Evolutionary conservation across 495 filamentous ascomycete genomes (phyloP).

Genomic region (Copromyces sp.): DNA sequence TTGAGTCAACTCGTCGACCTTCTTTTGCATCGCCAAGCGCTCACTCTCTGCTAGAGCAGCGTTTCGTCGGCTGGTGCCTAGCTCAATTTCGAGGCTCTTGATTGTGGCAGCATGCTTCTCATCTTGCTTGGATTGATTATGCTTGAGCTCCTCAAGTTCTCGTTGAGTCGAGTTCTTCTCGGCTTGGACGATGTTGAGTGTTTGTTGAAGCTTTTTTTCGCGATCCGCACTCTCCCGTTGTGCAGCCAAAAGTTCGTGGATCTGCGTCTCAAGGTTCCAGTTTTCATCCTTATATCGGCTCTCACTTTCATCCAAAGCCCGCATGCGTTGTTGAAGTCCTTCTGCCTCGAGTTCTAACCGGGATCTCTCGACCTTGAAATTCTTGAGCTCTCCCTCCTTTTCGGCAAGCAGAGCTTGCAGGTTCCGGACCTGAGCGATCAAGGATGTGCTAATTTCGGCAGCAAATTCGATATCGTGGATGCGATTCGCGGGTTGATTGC

Average conservation of each 20-base stretch:
- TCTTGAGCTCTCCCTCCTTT: slow-evolving; percentile 75
- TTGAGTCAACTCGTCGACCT: slow-evolving; percentile 71
- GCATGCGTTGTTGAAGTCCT: slow-evolving; percentile 65
- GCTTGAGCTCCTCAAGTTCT: slow-evolving; percentile 81
- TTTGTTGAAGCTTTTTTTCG: slow-evolving; percentile 68
- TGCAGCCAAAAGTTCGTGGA: slow-evolving; percentile 65
- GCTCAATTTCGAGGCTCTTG: slow-evolving; percentile 81
- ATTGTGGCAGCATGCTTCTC: slow-evolving; percentile 67
- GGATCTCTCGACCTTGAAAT: slow-evolving; percentile 60
- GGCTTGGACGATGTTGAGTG: slow-evolving; percentile 51
- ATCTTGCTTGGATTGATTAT: slow-evolving; percentile 59
- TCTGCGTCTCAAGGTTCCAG: slow-evolving; percentile 85
- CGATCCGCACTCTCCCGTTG: slow-evolving; percentile 63
- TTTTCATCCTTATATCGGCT: slow-evolving; percentile 95
- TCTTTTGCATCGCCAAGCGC: slow-evolving; percentile 59
- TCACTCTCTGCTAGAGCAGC: slow-evolving; percentile 67
- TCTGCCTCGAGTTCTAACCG: slow-evolving; percentile 74
- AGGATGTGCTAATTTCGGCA: slow-evolving; percentile 83
- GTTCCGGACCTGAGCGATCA: slow-evolving; percentile 81
- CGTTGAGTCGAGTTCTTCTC: slow-evolving; percentile 71
- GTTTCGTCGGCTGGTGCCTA: slow-evolving; percentile 66
- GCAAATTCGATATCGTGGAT: slow-evolving; percentile 94
- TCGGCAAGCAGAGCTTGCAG: slow-evolving; percentile 74
- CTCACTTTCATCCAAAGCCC: slow-evolving; percentile 81
- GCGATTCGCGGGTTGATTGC: slow-evolving; percentile 78